Base-by-base conservation (phyloP, 257 asterid species). In the Primulina tabacum region DNA sequence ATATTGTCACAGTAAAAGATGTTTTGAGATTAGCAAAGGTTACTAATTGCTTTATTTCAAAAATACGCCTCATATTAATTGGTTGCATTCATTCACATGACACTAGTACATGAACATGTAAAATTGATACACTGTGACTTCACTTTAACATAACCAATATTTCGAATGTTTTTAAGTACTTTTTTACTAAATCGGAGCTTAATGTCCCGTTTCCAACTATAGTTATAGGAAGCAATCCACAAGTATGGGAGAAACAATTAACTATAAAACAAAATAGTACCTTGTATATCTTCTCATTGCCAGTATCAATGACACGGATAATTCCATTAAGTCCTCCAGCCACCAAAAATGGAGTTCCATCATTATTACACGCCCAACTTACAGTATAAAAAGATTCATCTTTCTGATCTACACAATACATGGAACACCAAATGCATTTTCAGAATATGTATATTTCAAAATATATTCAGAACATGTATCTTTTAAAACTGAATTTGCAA, bases 321-420 rank as follows among this genome's bases (percentile, higher is more conserved):
- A 93, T 76, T 60, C 97, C 96, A 77, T 90, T 90, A 60, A 38
- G 50, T 38, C 50, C 50, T 8, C 50, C 50, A 38, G 50, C 50
- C 14, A 38, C 50, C 50, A 38, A 58, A 62, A 93, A 85, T 21
- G 96, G 97, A 5, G 86, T 76, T 65, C 96, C 99, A 69, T 89
- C 91, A 71, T 77, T 66, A 80, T 86, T 86, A 83, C 99, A 90
- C 38, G 97, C 99, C 99, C 99, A 93, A 68, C 96, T 87, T 63
- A 93, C 96, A 50, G 99, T 93, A 84, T 93, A 90, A 76, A 93
- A 93, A 1, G 97, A 90, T 75, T 93, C 99, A 75, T 93, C 99
- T 77, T 93, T 93, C 99, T 93, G 96, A 78, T 83, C 83, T 63
- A 84, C 67, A 80, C 62, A 76, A 68, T 32, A 32, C 34, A 32